Percentiles rank a stretch among this genome's conserved stretches.
These are phyloP conservation scores for Jackrogersella multiformis DNA, from an alignment of 495 filamentous ascomycete species.

Conservation along the genomic window DNA sequence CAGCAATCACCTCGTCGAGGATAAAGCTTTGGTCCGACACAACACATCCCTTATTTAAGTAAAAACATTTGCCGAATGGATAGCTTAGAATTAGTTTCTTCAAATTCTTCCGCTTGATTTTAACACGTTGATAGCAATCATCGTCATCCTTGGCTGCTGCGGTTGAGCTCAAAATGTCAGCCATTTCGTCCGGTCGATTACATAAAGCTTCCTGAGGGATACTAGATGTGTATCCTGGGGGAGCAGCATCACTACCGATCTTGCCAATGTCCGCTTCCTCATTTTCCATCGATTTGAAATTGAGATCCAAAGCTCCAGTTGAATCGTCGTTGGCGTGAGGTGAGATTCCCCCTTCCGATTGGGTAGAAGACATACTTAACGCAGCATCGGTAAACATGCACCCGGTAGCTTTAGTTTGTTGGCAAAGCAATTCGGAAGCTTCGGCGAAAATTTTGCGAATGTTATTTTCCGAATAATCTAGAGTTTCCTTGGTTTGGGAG, in stretches of 20 bases:
- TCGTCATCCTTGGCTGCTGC: conserved; percentile 5
- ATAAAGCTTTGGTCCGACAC: conserved; percentile 20
- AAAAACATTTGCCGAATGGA: conserved; percentile 38
- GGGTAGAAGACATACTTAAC: conserved; percentile 25
- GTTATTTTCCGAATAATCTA: conserved; percentile 20
- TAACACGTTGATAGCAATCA: conserved; percentile 4
- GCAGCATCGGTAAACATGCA: conserved; percentile 36
- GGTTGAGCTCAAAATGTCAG: conserved; percentile 22
- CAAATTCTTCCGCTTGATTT: conserved; percentile 28
- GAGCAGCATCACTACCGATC: neutral
- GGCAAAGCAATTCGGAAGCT: conserved; percentile 36
- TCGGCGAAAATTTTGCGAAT: conserved; percentile 35
- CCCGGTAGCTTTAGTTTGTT: conserved; percentile 35
- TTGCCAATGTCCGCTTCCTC: conserved; percentile 10
- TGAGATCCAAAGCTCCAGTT: neutral
- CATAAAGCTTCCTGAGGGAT: conserved; percentile 4
- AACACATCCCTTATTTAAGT: conserved; percentile 30
- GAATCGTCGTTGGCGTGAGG: conserved; percentile 5
- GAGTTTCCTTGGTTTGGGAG: neutral
- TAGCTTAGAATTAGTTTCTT: conserved; percentile 36
- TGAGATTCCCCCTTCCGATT: conserved; percentile 11
- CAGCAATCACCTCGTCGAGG: conserved; percentile 27
- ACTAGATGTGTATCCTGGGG: neutral
- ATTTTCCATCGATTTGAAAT: conserved; percentile 31
- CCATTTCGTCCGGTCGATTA: conserved; percentile 33